phyloP scores from a whole-genome alignment of 495 filamentous ascomycete species.

The Penicillium maclennaniae region DNA sequence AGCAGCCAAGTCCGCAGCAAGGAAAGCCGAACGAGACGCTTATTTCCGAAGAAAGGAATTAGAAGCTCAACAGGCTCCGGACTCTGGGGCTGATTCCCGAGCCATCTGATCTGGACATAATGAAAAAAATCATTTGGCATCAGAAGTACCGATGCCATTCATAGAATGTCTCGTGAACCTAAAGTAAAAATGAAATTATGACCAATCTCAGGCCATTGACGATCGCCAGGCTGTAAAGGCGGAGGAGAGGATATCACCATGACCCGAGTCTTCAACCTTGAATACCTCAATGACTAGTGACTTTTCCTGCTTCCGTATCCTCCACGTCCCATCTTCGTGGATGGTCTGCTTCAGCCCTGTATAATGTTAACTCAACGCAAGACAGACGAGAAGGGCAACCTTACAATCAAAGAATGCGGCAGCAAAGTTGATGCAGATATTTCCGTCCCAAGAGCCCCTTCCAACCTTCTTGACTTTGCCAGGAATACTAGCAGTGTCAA shows the following conservation, averaged over 20 bases:
- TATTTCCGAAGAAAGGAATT: conserved; percentile 23
- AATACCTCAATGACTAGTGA: conserved; percentile 63
- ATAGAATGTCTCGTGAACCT: not conserved
- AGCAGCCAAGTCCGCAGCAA: conserved; percentile 33
- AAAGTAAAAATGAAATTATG: not conserved
- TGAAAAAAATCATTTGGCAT: not conserved
- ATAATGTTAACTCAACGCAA: not conserved
- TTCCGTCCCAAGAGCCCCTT: conserved; percentile 74
- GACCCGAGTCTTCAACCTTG: conserved; percentile 65
- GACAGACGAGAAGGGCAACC: conserved; percentile 12
- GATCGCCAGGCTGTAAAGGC: conserved; percentile 73
- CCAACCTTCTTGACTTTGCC: conserved; percentile 62
- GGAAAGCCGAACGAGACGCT: conserved; percentile 29
- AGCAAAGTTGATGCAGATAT: conserved; percentile 87
- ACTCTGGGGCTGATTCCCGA: not conserved
- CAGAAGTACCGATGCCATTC: not conserved
- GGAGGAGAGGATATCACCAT: conserved; percentile 70
- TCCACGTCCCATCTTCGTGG: conserved; percentile 73
- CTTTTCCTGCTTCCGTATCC: conserved; percentile 60
- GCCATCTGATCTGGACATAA: not conserved
- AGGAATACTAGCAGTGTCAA: conserved; percentile 75
- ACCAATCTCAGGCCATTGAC: not conserved
- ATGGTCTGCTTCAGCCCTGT: conserved; percentile 65
- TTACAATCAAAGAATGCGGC: conserved; percentile 70
- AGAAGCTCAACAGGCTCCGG: conserved; percentile 8